phyloP scores from a whole-genome alignment of 176 grass and related monocot species.

The Carex myosuroides region DNA sequence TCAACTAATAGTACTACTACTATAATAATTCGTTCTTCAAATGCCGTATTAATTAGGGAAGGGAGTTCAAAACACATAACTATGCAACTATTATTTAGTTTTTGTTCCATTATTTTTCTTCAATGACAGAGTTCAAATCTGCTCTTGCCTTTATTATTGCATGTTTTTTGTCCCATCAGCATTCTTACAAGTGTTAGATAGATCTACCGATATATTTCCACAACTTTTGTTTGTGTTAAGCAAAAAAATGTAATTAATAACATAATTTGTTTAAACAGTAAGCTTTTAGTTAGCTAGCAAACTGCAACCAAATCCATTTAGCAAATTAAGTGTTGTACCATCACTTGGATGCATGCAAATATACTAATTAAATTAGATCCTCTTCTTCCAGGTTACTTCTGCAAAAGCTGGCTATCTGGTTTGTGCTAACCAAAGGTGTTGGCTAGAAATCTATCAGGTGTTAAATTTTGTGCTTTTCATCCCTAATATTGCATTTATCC shows the following conservation, averaged over 20 bases:
- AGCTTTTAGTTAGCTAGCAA: background rate
- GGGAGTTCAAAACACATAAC: background rate
- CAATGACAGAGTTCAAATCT: background rate
- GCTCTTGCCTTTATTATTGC: background rate
- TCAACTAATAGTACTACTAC: background rate
- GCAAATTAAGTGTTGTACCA: background rate
- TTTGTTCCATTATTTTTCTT: background rate
- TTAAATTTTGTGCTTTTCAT: background rate
- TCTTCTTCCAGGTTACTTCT: background rate
- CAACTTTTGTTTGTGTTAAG: background rate
- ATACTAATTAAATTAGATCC: background rate
- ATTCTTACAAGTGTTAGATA: background rate
- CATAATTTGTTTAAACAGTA: background rate
- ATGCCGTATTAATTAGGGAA: background rate
- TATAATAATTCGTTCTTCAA: background rate
- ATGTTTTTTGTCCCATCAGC: background rate
- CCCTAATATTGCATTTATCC: background rate
- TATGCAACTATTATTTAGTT: background rate
- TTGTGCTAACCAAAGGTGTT: background rate
- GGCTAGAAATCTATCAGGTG: background rate
- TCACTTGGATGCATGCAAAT: background rate
- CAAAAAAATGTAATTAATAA: background rate
- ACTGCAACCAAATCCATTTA: background rate
- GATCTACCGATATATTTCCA: background rate
- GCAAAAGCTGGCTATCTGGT: background rate